Evolutionary conservation across 2,329 filamentous ascomycete species (phyloP).

Genomic region (Ophiosphaerella herpotricha): DNA sequence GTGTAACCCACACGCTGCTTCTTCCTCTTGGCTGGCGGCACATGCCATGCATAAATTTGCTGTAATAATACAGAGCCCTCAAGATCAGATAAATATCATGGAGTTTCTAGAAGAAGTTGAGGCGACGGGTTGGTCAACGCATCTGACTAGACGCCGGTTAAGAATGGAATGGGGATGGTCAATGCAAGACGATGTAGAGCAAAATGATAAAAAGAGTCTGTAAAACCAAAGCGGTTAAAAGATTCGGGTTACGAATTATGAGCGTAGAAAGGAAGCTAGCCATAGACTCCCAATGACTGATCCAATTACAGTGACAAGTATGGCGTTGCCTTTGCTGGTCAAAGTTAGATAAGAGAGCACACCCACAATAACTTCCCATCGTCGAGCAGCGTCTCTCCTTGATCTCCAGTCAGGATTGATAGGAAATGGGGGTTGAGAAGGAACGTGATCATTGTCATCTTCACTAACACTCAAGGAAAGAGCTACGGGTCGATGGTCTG

Average conservation of each 20-base stretch:
- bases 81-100: conserved; percentile 18
- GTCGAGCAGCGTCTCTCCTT: conserved; percentile 59
- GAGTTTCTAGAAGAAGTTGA: conserved; percentile 25
- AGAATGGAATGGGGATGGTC: conserved; percentile 17
- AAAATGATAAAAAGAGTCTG: conserved; percentile 1
- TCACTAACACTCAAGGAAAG: conserved; percentile 71
- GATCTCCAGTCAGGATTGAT: conserved; percentile 62
- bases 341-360: conserved; percentile 58
- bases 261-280: conserved; percentile 25
- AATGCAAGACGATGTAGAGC: not conserved
- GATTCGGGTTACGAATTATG: not conserved
- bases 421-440: conserved; percentile 59
- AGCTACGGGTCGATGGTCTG: conserved; percentile 85
- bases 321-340: conserved; percentile 52
- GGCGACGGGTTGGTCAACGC: conserved; percentile 17
- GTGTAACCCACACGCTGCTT: conserved; percentile 17
- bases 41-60: conserved; percentile 20
- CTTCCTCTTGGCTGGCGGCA: conserved; percentile 12
- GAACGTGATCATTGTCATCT: conserved; percentile 40
- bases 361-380: conserved; percentile 65
- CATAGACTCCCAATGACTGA: conserved; percentile 32
- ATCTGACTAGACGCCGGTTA: conserved; percentile 11
- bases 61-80: conserved; percentile 5
- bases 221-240: not conserved
- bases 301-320: conserved; percentile 42